phyloP scores from a whole-genome alignment of 2,329 filamentous ascomycete species.

The Pseudogymnoascus sp. region DNA sequence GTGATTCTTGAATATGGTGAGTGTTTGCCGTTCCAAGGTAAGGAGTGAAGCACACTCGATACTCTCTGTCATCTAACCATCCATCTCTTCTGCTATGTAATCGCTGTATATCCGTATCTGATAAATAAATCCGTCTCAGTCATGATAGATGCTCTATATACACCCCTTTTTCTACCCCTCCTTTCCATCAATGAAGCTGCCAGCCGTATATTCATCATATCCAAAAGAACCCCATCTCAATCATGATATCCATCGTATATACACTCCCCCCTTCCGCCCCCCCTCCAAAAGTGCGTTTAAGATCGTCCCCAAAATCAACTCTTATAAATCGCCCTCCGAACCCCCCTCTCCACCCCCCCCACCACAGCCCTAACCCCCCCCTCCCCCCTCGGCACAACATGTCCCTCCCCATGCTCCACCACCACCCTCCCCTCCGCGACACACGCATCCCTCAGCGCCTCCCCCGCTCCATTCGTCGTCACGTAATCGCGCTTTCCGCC shows the following conservation, averaged over 20 bases:
- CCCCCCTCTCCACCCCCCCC: constrained; percentile 8
- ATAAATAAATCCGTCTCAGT: background rate
- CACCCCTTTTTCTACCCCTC: background rate
- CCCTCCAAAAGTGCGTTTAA: no score
- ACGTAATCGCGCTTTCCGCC: constrained; percentile 1
- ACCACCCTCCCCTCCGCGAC: constrained; percentile 50
- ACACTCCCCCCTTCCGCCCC: background rate
- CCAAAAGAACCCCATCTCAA: background rate
- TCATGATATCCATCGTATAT: background rate
- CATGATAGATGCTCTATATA: background rate
- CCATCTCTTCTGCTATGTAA: no score
- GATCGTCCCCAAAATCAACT: no score
- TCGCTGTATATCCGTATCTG: background rate
- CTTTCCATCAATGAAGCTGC: background rate
- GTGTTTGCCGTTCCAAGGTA: no score
- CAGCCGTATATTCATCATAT: background rate
- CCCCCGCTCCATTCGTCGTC: constrained; percentile 34
- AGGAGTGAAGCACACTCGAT: no score
- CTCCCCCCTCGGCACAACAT: constrained; percentile 49
- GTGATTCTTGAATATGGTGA: no score
- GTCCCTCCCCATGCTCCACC: constrained; percentile 59
- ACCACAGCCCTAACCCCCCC: constrained; percentile 26
- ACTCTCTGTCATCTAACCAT: no score
- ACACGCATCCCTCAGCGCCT: constrained; percentile 55
- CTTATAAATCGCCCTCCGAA: background rate